Conservation (phyloP, 108 stramenopile species). For the Cylindrotheca closterium region DNA sequence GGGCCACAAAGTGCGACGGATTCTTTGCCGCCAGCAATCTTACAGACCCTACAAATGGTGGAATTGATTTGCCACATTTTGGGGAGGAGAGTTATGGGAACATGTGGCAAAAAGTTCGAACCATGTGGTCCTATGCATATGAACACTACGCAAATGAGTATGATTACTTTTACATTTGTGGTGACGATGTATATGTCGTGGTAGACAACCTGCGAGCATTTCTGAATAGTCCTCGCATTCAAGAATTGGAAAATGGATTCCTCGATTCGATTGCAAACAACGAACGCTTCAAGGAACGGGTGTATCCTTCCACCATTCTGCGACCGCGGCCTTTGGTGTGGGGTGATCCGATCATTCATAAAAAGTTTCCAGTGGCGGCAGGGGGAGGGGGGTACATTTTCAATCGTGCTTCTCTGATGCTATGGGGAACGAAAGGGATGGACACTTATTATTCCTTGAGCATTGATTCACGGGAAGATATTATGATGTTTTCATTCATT, state of each 20-base stretch:
- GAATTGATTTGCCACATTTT: conserved; percentile 45
- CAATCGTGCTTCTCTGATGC: conserved; percentile 1
- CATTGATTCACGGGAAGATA: not conserved
- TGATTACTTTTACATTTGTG: conserved; percentile 63
- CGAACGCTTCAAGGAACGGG: no score
- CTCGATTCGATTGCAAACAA: not conserved
- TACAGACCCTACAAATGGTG: conserved; percentile 43
- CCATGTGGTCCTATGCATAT: conserved; percentile 72
- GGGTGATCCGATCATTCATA: not conserved
- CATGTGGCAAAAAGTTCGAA: conserved; percentile 40
- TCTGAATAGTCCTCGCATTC: no score
- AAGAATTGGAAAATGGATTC: not conserved
- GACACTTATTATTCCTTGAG: not conserved
- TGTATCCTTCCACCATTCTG: no score
- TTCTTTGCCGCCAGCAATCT: conserved; percentile 61
- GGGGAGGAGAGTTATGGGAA: conserved; percentile 44
- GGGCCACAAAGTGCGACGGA: conserved; percentile 72
- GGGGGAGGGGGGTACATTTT: conserved; percentile 10
- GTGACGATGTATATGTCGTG: conserved; percentile 83
- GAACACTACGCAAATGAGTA: conserved; percentile 59
- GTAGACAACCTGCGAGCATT: conserved; percentile 81
- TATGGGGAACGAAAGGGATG: not conserved
- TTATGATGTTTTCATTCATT: not conserved
- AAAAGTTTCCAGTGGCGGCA: not conserved
- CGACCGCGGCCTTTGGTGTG: conserved; percentile 5